Conservation (phyloP, 2,329 filamentous ascomycete species). For the Phyllosticta capitalensis region DNA sequence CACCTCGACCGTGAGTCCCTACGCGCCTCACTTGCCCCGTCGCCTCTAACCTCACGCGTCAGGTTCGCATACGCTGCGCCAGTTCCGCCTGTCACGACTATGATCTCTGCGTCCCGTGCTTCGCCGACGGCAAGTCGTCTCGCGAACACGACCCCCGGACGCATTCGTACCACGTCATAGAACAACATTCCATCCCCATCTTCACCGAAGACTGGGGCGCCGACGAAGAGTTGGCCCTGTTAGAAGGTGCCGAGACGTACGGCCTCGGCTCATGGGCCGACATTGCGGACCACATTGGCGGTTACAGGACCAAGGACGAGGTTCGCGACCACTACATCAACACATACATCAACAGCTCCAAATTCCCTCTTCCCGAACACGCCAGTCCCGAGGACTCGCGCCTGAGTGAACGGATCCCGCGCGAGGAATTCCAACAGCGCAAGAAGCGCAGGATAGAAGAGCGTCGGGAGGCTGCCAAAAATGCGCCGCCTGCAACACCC, state of each 20-base stretch:
- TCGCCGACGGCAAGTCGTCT: constrained; percentile 69
- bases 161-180: constrained; percentile 87
- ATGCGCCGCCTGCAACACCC: constrained; percentile 70
- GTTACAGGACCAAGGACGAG: constrained; percentile 88
- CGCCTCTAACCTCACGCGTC: constrained; percentile 8
- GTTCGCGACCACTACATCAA: constrained; percentile 88
- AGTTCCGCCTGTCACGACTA: constrained; percentile 79
- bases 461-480: constrained; percentile 76
- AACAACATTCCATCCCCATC: constrained; percentile 96
- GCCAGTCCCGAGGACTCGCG: constrained; percentile 75
- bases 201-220: constrained; percentile 94
- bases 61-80: constrained; percentile 94
- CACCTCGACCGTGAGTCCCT: constrained; percentile 72
- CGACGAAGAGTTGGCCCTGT: constrained; percentile 84
- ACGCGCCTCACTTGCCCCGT: constrained; percentile 1
- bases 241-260: constrained; percentile 94
- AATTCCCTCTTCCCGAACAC: constrained; percentile 78
- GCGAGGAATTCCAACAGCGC: constrained; percentile 84
- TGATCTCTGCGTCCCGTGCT: constrained; percentile 93
- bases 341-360: constrained; percentile 73
- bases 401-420: constrained; percentile 68
- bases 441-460: constrained; percentile 94
- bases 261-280: constrained; percentile 96
- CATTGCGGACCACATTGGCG: constrained; percentile 95
- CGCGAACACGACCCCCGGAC: constrained; percentile 78